Base-by-base conservation (phyloP, 805 yeast genomes). In the Yarrowia sp. region DNA sequence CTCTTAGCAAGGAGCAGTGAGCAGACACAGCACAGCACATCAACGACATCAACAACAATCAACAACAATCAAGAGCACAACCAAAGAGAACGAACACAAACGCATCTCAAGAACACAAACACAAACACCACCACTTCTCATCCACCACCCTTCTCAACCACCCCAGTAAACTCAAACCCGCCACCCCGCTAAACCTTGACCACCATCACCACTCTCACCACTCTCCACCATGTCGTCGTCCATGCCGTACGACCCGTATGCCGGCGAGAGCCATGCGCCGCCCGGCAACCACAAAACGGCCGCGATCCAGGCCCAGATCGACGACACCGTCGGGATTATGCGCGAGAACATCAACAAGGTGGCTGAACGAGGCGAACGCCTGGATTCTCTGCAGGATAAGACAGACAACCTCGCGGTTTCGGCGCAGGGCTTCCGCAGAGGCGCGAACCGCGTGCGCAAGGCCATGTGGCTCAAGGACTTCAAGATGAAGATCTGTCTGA, bases 381-480 rank as follows among this genome's bases (percentile, higher is more conserved):
- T 93, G 66, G 97, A 93, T 68, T 85, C 91, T 51, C 85, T 93
- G 68, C 97, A 92, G 71, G 94, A 89, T 73, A 89, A 91, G 72
- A 94, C 98, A 4, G 96, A 91, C 70, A 90, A 88, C 73, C 81
- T 93, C 68, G 96, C 96, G 39, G 90, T 86, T 46, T 84, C 90
- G 47, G 98, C 99, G 6, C 93, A 90, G 68, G 94, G 96, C 36
- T 93, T 94, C 79, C 89, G 96, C 73, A 84, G 96, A 72, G 96
- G 97, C 42, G 98, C 99, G 63, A 93, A 92, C 77, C 86, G 96
- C 70, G 97, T 93, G 44, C 88, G 99, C 77, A 93, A 92, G 76
- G 96, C 91, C 72, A 93, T 93, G 97, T 93, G 98, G 98, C 88
- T 96, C 88, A 93, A 94, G 76, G 97, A 93, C 74, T 82, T 94